Evolutionary conservation across 345 rosid genomes (phyloP), one percentile per base, ranked within the genome.

Genomic region (Lagerstroemia speciosa): DNA sequence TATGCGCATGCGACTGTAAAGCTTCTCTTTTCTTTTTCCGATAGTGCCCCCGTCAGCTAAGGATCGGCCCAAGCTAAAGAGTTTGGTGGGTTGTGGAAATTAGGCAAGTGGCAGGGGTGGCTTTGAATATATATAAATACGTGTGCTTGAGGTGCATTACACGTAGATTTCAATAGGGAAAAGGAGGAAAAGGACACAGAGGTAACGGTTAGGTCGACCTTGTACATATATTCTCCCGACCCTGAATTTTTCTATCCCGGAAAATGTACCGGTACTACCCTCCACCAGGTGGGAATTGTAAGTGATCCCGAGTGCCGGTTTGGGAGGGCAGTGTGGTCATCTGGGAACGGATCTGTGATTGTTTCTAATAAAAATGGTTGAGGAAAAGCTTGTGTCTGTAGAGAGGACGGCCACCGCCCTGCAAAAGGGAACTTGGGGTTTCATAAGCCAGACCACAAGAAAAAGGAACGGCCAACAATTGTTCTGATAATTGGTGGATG

Each of bases 131-230:
- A 26, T 53, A 53, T 53, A 53, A n/a, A n/a, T 29, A 55, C n/a
- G 64, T 41, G 36, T 53, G 26, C 45, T 53, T 31, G 10, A 53
- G 75, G 82, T 79, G 81, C 82, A 72, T 55, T 75, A 71, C 81
- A 80, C 81, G 81, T 80, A 69, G 82, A 75, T 68, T 65, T 67
- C 74, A 62, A 74, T 53, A 26, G 63, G 45, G 58, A 50, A 64
- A 75, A 57, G 37, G 67, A 24, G 16, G 26, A 61, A 43, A 24
- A 68, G 32, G 46, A 71, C 73, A 65, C 30, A 36, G 43, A 52
- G 37, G 62, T 32, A 36, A 31, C 15, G 61, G 30, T 71, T 52
- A 30, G 33, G 74, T 66, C 55, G 24, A 22, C 30, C 55, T 22
- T 14, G n/a, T 10, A 20, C 27, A 31, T 29, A 60, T 26, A 22